Conservation (phyloP, 495 filamentous ascomycete species). For the Lasiosphaeria ovina region DNA sequence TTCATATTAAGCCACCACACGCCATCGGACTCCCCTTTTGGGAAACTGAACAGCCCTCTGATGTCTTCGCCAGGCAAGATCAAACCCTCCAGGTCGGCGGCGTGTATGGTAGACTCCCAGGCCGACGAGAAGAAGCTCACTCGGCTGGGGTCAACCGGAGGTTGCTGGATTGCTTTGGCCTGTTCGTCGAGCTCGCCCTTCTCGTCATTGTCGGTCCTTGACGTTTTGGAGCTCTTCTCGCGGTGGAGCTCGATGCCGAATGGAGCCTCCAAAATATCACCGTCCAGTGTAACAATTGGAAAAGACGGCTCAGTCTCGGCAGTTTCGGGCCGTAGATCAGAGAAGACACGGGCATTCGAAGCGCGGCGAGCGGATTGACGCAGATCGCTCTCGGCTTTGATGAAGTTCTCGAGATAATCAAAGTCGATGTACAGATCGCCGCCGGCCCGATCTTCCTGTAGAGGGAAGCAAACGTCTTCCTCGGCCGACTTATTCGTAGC, state of each 20-base stretch:
- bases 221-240: conserved; percentile 31
- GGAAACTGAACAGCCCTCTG: conserved; percentile 80
- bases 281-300: conserved; percentile 43
- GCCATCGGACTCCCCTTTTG: conserved; percentile 64
- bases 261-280: conserved; percentile 48
- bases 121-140: conserved; percentile 97
- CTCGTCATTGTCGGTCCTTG: neutral
- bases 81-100: conserved; percentile 80
- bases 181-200: conserved; percentile 18
- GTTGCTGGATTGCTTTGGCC: conserved; percentile 24
- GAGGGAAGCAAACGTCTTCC: conserved; percentile 84
- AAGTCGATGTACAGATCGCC: conserved; percentile 69
- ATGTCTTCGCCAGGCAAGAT: conserved; percentile 85
- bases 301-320: conserved; percentile 14
- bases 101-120: conserved; percentile 85
- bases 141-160: conserved; percentile 59
- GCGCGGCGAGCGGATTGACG: conserved; percentile 44
- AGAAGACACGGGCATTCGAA: conserved; percentile 53
- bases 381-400: conserved; percentile 51
- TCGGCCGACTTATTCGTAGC: conserved; percentile 58
- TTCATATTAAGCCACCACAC: conserved; percentile 96
- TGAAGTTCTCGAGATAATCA: conserved; percentile 83
- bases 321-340: conserved; percentile 50
- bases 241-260: conserved; percentile 33
- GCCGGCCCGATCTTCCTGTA: conserved; percentile 47